Evolutionary conservation across 2,329 filamentous ascomycete species (phyloP).

Genomic region (Thelonectria discophora): DNA sequence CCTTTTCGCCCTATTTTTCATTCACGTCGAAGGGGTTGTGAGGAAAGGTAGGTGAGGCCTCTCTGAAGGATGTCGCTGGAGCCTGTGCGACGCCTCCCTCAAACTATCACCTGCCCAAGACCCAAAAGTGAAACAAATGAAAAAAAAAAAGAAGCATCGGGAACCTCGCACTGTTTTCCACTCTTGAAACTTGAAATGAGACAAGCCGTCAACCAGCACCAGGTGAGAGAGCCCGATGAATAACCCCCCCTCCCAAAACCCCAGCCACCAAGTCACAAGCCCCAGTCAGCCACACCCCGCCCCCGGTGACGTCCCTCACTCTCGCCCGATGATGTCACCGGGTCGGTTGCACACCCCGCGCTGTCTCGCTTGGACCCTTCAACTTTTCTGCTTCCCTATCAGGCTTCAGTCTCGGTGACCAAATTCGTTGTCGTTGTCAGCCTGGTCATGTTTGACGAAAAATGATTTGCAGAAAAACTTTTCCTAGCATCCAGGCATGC

Average conservation of each 20-base stretch:
- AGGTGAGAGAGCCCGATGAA: constrained; percentile 1
- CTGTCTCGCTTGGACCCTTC: constrained; percentile 6
- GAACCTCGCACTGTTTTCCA: not conserved
- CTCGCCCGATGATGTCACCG: constrained; percentile 15
- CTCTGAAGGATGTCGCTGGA: not conserved
- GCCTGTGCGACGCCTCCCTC: constrained; percentile 2
- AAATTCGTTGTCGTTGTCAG: constrained; percentile 3
- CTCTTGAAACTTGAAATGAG: not conserved
- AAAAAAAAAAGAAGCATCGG: not conserved
- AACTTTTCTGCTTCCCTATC: not conserved
- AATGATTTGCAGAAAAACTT: not conserved
- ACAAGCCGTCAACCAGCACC: not conserved
- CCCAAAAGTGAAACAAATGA: not conserved
- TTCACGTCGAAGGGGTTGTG: not conserved
- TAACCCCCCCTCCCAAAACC: constrained; percentile 12
- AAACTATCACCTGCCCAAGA: not conserved
- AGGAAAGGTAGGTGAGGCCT: constrained; percentile 24
- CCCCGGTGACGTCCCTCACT: constrained; percentile 15
- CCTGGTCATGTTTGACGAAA: constrained; percentile 5
- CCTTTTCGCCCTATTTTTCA: not conserved
- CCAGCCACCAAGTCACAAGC: constrained; percentile 18
- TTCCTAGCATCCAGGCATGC: not conserved
- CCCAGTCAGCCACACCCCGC: constrained; percentile 21
- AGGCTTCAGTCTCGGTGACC: not conserved
- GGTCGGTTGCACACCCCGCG: constrained; percentile 9